Base-by-base conservation (phyloP, 805 yeast species). In the Kodamaea lidongshanica region DNA sequence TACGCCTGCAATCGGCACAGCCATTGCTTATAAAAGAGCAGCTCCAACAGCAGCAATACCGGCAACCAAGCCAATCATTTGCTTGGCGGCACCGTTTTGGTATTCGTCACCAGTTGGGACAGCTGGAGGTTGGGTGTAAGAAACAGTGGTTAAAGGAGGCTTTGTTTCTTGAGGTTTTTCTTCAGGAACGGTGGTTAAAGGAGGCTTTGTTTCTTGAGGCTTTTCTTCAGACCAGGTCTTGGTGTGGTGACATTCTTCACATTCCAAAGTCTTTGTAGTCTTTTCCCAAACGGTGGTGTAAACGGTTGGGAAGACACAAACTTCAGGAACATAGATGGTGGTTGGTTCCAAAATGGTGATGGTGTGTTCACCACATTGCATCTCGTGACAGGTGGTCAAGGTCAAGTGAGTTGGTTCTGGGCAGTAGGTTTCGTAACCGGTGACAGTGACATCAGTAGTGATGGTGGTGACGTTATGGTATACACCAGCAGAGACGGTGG, bases 11-110 rank as follows among this genome's bases (percentile, higher is more conserved):
- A n/a, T n/a, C n/a, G n/a, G n/a, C n/a, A n/a, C n/a, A n/a, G n/a
- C n/a, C n/a, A n/a, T n/a, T n/a, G 13, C 54, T 61, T 64, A 65
- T 48, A 67, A 56, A 44, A 67, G 52, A 58, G 67, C 67, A 17
- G 35, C 35, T 44, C 67, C 71, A 46, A 56, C 58, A 40, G 72
- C 74, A 38, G 70, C 70, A 38, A 62, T 58, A 60, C 69, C 72
- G 45, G 74, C 74, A 41, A 62, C 58, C 53, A 70, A 74, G 60
- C 63, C 65, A 39, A 52, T 62, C 38, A 61, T 71, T 42, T 56
- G 61, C 55, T 62, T 66, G 40, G 53, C 58, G 41, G 61, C 72
- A 26, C 48, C 39, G 34, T 45, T 42, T n/a, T n/a, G n/a, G n/a
- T n/a, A n/a, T n/a, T n/a, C n/a, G n/a, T n/a, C n/a, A 35, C 47